phyloP scores from a whole-genome alignment of 805 yeast species.

The Metschnikowia amazonensis region DNA sequence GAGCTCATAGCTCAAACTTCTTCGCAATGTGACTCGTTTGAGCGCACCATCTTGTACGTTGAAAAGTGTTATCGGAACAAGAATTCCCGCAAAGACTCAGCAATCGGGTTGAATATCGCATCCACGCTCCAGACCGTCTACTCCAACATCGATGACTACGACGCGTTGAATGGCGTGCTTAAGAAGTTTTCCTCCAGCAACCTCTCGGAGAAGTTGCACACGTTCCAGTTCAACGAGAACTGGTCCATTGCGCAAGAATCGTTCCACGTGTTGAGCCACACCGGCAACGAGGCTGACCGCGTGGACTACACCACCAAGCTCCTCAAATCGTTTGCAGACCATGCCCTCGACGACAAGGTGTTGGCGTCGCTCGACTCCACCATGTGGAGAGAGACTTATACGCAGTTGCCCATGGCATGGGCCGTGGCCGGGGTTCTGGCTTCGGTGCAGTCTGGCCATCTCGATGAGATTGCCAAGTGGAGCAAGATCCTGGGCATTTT shows the following conservation, averaged over 20 bases:
- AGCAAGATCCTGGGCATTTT: slow-evolving; percentile 45
- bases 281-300: slow-evolving; percentile 29
- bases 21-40: slow-evolving; percentile 78
- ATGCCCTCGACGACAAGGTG: slow-evolving; percentile 69
- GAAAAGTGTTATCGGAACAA: slow-evolving; percentile 64
- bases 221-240: slow-evolving; percentile 78
- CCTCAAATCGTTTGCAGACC: slow-evolving; percentile 67
- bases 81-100: slow-evolving; percentile 12
- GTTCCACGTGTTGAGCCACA: slow-evolving; percentile 57
- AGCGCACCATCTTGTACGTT: slow-evolving; percentile 78
- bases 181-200: slow-evolving; percentile 66
- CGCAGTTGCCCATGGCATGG: slow-evolving; percentile 50
- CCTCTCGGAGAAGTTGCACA: slow-evolving; percentile 70
- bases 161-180: slow-evolving; percentile 82
- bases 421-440: slow-evolving; percentile 69
- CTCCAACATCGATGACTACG: slow-evolving; percentile 83
- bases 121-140: slow-evolving; percentile 71
- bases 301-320: slow-evolving; percentile 48
- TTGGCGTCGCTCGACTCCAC: slow-evolving; percentile 46
- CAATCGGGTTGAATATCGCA: slow-evolving; percentile 17
- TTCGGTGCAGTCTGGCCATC: slow-evolving; percentile 61
- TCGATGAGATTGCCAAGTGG: slow-evolving; percentile 55
- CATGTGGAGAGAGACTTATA: slow-evolving; percentile 19
- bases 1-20: slow-evolving; percentile 73
- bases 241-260: slow-evolving; percentile 89